Evolutionary conservation across 805 yeast species (phyloP), one percentile per base, ranked within the genome.

Genomic region (Schizosaccharomyces pombe): DNA sequence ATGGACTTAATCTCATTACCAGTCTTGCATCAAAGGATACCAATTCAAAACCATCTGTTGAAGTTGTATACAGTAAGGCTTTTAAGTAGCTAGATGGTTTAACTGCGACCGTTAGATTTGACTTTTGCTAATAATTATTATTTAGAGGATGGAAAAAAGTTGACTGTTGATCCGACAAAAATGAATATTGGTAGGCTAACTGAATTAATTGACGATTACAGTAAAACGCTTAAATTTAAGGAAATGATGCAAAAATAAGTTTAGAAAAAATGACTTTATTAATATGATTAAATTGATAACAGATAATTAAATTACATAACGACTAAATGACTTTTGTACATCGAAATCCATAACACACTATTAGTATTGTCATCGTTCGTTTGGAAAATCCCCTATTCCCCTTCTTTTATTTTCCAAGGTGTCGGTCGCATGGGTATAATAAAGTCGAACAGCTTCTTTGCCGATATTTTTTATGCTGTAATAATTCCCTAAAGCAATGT

Each of bases 401-500:
- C 34, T 19, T 30, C 29, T n/a, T 28, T 37, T 30, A 52, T 60
- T 59, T 31, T 33, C 58, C 56, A 61, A 30, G n/a, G 64, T 61
- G 54, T 60, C 60, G 24, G 65, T 74, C 3, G 79, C 73, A 62
- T 85, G 94, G 0, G 82, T 86, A 62, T 84, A 85, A 64, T 82
- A 85, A 62, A 86, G 60, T 55, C 75, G 72, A 0, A 81, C 85
- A n/a, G 58, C 43, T 43, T 70, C 72, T 62, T 84, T 84, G 52
- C 72, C 72, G 58, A 86, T 73, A 39, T 58, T 58, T 11, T 54
- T 37, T 16, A 58, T 8, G 14, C 55, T 26, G 37, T 58, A 58
- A 29, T 33, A 32, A 43, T 54, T 58, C 26, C 47, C 12, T 55
- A 55, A 47, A 16, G 85, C n/a, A n/a, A n/a, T n/a, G n/a, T n/a